Evolutionary conservation across 495 filamentous ascomycete species (phyloP).

Genomic region (Terfezia claveryi): DNA sequence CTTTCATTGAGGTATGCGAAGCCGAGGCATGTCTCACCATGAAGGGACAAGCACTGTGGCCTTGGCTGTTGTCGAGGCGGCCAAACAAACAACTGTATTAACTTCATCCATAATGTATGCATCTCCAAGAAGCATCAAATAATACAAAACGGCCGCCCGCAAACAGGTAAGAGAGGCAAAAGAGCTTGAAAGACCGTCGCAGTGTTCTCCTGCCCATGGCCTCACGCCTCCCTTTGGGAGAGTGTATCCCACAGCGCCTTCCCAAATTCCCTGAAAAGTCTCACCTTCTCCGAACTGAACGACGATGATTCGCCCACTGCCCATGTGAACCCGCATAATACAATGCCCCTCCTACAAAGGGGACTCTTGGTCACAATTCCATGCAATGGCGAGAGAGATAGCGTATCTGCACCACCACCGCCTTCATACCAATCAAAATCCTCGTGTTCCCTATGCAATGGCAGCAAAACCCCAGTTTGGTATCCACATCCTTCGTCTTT

Average conservation of each 20-base stretch:
- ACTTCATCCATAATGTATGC: too few relatives aligned
- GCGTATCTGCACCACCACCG: constrained; percentile 3
- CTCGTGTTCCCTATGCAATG: constrained; percentile 11
- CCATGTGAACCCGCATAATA: constrained; percentile 15
- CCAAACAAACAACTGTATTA: too few relatives aligned
- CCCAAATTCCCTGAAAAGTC: constrained; percentile 17
- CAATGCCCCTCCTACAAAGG: constrained; percentile 15
- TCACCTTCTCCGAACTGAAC: constrained; percentile 16
- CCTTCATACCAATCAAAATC: constrained; percentile 9
- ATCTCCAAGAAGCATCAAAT: too few relatives aligned
- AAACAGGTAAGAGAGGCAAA: too few relatives aligned
- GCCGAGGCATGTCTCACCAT: too few relatives aligned
- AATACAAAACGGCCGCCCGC: too few relatives aligned
- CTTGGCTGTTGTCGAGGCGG: too few relatives aligned
- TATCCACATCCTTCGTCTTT: constrained; percentile 18
- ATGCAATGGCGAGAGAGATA: constrained; percentile 1
- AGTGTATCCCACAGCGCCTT: constrained; percentile 19
- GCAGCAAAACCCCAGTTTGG: constrained; percentile 16
- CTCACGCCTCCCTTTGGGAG: not conserved
- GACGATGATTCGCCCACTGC: constrained; percentile 3
- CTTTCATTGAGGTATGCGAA: too few relatives aligned
- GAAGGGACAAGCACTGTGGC: too few relatives aligned
- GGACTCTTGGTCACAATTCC: not conserved
- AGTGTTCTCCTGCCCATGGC: too few relatives aligned
- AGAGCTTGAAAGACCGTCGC: too few relatives aligned